Evolutionary conservation across 345 rosid species (phyloP).

Genomic region (Clarkia xantiana): DNA sequence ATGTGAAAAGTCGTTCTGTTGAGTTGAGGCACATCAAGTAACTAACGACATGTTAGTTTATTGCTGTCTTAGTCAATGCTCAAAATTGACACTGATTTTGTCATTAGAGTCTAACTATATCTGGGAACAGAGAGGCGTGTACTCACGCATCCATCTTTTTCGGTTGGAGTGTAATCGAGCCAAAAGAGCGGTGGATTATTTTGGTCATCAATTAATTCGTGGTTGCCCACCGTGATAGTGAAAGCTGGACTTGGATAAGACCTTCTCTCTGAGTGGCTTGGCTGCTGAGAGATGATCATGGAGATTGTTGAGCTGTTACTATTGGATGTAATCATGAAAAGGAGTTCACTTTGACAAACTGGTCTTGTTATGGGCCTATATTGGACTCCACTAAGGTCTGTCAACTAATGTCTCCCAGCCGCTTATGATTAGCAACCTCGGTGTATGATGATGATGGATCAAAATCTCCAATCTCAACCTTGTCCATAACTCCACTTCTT

Average conservation of each 20-base stretch:
- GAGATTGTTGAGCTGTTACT: slow-evolving; percentile 8
- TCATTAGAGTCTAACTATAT: not conserved
- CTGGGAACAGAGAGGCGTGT: too few relatives aligned
- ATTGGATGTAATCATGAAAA: slow-evolving; percentile 15
- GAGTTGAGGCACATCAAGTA: slow-evolving; percentile 7
- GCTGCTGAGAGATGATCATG: slow-evolving; percentile 6
- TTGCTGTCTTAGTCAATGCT: slow-evolving; percentile 15
- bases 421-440: slow-evolving; percentile 3
- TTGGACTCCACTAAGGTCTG: slow-evolving; percentile 4
- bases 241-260: too few relatives aligned
- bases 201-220: too few relatives aligned
- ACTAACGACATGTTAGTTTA: slow-evolving; percentile 9
- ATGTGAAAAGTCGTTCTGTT: slow-evolving; percentile 4
- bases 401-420: slow-evolving; percentile 11
- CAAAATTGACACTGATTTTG: not conserved
- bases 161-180: too few relatives aligned
- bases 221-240: too few relatives aligned
- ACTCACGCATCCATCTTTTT: too few relatives aligned
- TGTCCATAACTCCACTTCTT: not conserved
- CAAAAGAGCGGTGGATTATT: too few relatives aligned
- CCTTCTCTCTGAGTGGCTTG: slow-evolving; percentile 1
- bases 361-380: slow-evolving; percentile 14
- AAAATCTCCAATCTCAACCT: slow-evolving; percentile 1
- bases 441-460: slow-evolving; percentile 5
- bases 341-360: slow-evolving; percentile 4